Base-by-base conservation (phyloP, 208 protist genomes). In the Wallacemonas sp. region DNA sequence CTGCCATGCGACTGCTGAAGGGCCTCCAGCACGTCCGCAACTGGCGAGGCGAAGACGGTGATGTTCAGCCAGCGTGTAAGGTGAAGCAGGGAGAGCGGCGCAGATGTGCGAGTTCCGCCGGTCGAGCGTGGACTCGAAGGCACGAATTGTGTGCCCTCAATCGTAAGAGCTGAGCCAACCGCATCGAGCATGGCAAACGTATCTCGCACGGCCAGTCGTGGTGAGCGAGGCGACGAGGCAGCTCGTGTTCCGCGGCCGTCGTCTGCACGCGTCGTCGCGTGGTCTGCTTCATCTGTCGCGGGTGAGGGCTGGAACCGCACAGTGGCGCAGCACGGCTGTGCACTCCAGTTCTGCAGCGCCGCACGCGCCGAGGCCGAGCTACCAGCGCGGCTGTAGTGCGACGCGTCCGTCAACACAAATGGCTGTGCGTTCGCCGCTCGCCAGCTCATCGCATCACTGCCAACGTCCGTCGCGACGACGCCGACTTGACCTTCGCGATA, bases 21-120 rank as follows among this genome's bases (percentile, higher is more conserved):
- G 17, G 75, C 46, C 47, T 68, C 68, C 3, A 94, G 53, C 38
- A 96, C 51, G 68, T 89, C 77, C 31, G 68, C 64, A 1, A 88
- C 73, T 6, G 88, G 74, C 9, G 27, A 30, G 12, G 51, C 81
- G 64, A 93, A 67, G 46, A 94, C 61, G 64, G 90, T 90, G 17
- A 68, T 58, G 70, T 94, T 96, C 62, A 92, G 66, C 91, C 91
- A 96, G 27, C 53, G 47, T n/a, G 68, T 77, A 15, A 96, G 69
- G 67, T 61, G 66, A 34, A 85, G 78, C 46, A 84, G 30, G 15
- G 51, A 58, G 54, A 31, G 56, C 24, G 24, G 60, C 44, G 6
- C 49, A 14, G 11, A 39, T 41, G 51, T 75, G 67, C n/a, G 14
- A 14, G 44, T 19, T 19, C 9, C 44, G 22, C 24, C 34, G 30